Evolutionary conservation across 257 asterid species (phyloP), one percentile per base, ranked within the genome.

Genomic region (Craterostigma plantagineum): DNA sequence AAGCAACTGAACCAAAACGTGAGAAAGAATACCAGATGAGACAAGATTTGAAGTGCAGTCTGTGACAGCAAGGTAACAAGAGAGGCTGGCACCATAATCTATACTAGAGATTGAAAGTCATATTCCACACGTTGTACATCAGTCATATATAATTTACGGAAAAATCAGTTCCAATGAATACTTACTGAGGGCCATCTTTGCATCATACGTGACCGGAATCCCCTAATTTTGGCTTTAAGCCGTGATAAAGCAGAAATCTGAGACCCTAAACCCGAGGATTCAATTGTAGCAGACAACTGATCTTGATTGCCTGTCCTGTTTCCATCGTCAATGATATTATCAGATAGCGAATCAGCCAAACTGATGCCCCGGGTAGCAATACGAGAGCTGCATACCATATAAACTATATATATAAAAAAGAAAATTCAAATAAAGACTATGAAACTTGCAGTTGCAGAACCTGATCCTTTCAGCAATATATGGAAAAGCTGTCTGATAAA

Each of bases 161-260:
- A 23, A 23, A 23, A 23, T 23, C 30, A 23, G 30, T 23, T 23
- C 30, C 30, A 23, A 23, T 23, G 69, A 75, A 66, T 43, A 68
- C 81, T 65, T 83, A 90, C 99, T 54, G 84, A 70, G 67, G 95
- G 99, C 92, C 92, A 83, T 67, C 92, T 77, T 66, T 62, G 84
- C 63, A 83, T 70, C 49, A 81, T 49, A 63, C 52, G 38, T 34
- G 56, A 57, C 87, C 87, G 75, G 18, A 83, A 60, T 41, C 81
- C 65, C 40, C 57, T 34, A 59, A 90, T 38, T 72, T 64, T 70
- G 55, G 64, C 59, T 71, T 69, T 90, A 42, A 77, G 67, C 63
- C 87, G 72, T 48, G 94, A 75, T 47, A 79, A 62, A 65, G 49
- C 58, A 43, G 92, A 71, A 55, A 58, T 46, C 35, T 52, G 58